These are phyloP conservation scores for Verticillium longisporum DNA, from an alignment of 2,329 filamentous ascomycete species.

Conservation along the genomic window DNA sequence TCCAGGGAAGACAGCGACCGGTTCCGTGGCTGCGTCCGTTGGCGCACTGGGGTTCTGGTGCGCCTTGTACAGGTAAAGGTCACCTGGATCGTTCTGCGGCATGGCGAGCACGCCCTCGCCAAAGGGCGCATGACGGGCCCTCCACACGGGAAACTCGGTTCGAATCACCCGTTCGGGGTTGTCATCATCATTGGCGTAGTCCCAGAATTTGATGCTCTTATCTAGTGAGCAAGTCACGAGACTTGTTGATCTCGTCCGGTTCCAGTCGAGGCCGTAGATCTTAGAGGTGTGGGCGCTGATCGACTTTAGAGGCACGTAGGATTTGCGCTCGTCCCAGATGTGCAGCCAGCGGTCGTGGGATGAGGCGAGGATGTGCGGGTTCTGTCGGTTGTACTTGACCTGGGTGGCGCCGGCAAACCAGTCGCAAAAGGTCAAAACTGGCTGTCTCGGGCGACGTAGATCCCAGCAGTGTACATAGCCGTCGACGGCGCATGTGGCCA, in stretches of 20 bases:
- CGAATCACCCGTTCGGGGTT: conserved; percentile 69
- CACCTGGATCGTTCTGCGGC: conserved; percentile 81
- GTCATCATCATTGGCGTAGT: conserved; percentile 58
- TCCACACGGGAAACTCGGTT: conserved; percentile 83
- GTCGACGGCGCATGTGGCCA: conserved; percentile 88
- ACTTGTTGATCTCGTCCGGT: conserved; percentile 63
- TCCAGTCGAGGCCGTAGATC: conserved; percentile 95
- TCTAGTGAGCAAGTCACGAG: conserved; percentile 87
- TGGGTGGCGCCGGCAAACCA: conserved; percentile 93
- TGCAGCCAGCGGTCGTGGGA: conserved; percentile 83
- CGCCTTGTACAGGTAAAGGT: conserved; percentile 78
- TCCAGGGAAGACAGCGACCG: conserved; percentile 52
- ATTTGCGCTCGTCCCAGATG: conserved; percentile 83
- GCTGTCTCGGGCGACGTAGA: conserved; percentile 64
- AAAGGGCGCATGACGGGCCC: conserved; percentile 86
- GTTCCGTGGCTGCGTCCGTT: conserved; percentile 35
- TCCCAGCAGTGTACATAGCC: conserved; percentile 94
- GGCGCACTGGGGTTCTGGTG: conserved; percentile 38
- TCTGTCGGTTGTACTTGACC: conserved; percentile 88
- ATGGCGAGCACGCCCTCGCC: conserved; percentile 81
- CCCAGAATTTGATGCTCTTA: conserved; percentile 90
- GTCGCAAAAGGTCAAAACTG: conserved; percentile 77
- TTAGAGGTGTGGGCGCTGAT: conserved; percentile 87
- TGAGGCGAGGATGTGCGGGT: conserved; percentile 80
- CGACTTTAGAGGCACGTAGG: conserved; percentile 70